Evolutionary conservation across 2,329 filamentous ascomycete genomes (phyloP), one percentile per base, ranked within the genome.

Genomic region (Aspergillus hiratsukae): DNA sequence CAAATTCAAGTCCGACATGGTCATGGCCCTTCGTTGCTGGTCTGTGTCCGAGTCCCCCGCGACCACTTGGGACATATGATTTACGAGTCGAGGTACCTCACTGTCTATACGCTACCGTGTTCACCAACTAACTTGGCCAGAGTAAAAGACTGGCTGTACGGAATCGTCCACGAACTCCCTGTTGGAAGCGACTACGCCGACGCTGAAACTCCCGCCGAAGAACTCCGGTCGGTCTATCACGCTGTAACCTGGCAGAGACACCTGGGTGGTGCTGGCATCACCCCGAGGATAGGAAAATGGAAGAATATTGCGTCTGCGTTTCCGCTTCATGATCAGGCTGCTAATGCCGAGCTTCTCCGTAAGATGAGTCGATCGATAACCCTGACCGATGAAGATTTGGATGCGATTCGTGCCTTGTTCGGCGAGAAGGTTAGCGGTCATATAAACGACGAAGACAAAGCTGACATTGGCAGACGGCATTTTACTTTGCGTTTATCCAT

Each of bases 401-500:
- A 89, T 67, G 81, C 84, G 49, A 91, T 96, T 60, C 84, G 88
- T 27, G 81, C 91, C 68, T 81, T 86, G 61, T 91, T 91, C 71
- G 90, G 90, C 50, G 88, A 93, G 72, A 88, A 85, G 70, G 78
- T 79, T 57, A 49, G 51, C 45, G 45, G 14, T 43, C 27, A 23
- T 3, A 23, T 9, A 5, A 1, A 4, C 8, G 40, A n/a, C 31
- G 31, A 49, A 4, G 3, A 3, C 6, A 17, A 23, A 14, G n/a
- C 25, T 23, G 25, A 19, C 11, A 6, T 21, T 50, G 8, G 23
- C 60, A 85, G 81, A 89, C 97, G 57, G 93, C 90, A 37, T 96
- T 95, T 73, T 97, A 97, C 77, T 97, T 96, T 72, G 91, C 92
- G 41, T 97, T 97, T 69, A 82, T 95, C 31, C 90, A 96, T 69